Percentiles rank a stretch among this genome's conserved stretches.
Conservation (phyloP, 257 asterid species). For the Solanum gracilifrons region DNA sequence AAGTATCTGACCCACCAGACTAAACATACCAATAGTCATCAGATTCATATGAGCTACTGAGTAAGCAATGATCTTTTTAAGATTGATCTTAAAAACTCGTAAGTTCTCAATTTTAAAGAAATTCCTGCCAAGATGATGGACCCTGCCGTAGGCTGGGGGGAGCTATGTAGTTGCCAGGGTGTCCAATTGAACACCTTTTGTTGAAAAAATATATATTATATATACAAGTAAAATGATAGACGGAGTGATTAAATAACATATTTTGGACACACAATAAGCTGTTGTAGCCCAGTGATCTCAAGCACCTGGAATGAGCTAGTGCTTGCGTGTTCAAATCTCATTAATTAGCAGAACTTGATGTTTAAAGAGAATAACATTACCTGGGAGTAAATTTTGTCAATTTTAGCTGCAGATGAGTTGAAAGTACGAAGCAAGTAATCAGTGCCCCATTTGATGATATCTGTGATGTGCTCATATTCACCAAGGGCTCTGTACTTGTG, state of each 20-base stretch:
- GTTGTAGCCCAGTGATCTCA: no score
- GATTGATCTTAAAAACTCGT: not conserved
- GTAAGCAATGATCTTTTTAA: not conserved
- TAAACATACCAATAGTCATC: not conserved
- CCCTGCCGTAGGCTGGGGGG: not conserved
- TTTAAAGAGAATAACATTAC: conserved; percentile 1
- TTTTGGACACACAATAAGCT: no score
- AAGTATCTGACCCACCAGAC: not conserved
- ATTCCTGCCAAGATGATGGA: not conserved
- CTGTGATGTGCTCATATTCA: conserved; percentile 60
- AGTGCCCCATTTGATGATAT: conserved; percentile 84
- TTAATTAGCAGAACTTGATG: no score
- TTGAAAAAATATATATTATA: no score
- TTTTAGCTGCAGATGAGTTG: conserved; percentile 56
- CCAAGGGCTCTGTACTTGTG: conserved; percentile 59
- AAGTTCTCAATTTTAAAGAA: not conserved
- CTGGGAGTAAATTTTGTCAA: conserved; percentile 63
- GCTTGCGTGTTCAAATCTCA: no score
- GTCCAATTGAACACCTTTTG: no score
- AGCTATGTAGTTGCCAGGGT: no score
- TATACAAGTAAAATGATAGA: no score
- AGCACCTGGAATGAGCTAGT: no score
- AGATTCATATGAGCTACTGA: not conserved
- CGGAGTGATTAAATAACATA: no score
- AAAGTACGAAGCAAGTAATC: conserved; percentile 77